Conservation (phyloP, 169 alveolate genomes). For the Miamiensis avidus region DNA sequence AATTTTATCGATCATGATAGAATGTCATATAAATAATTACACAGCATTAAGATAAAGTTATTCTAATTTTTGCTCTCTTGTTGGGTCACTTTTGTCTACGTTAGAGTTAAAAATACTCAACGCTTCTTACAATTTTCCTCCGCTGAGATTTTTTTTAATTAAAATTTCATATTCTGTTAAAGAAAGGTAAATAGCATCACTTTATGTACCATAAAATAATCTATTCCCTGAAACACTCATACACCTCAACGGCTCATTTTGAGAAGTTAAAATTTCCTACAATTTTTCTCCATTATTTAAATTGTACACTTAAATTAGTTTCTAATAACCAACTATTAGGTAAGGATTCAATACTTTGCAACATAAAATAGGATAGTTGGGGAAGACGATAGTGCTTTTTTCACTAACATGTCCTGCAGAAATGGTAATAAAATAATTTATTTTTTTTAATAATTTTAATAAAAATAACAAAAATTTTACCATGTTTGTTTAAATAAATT, state of each 20-base stretch:
- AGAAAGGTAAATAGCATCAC: not conserved
- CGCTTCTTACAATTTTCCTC: not conserved
- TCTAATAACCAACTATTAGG: not conserved
- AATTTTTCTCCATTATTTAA: not conserved
- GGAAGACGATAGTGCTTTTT: not conserved
- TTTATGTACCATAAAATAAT: not conserved
- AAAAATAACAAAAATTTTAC: not conserved
- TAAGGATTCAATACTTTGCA: not conserved
- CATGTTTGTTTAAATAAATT: not conserved
- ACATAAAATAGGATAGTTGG: not conserved
- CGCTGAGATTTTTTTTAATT: not conserved
- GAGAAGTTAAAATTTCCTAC: not conserved
- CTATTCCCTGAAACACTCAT: not conserved
- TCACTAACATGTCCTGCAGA: not conserved
- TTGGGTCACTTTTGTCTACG: not conserved
- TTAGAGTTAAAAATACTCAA: not conserved
- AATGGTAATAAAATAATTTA: too few relatives aligned
- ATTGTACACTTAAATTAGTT: not conserved
- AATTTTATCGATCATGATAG: too few relatives aligned
- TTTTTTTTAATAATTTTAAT: too few relatives aligned
- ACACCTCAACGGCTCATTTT: not conserved
- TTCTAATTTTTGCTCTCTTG: not conserved
- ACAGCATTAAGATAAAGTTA: not conserved
- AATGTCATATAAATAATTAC: not conserved
- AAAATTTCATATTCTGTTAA: too few relatives aligned